Base-by-base conservation (phyloP, 2,329 filamentous ascomycete genomes). In the Geoglossum cookeanum region DNA sequence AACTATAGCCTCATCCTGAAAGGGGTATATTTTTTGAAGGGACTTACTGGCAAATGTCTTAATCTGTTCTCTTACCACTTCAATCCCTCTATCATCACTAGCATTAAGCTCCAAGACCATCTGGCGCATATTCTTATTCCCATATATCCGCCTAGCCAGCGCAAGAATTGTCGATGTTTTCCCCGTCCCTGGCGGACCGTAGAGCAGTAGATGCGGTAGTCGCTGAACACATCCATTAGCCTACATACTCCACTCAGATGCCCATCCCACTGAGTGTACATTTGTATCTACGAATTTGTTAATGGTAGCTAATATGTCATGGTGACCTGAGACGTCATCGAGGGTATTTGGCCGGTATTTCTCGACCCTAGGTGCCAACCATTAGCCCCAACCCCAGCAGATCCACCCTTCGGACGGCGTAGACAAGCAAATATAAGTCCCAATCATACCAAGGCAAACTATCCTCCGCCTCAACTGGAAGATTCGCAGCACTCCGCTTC, bases 61-160 rank as follows among this genome's bases (percentile, higher is more conserved):
- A 79, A 98, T 98, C 71, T 98, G 92, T 73, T 98, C 92, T 62
- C 90, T 81, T 58, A 98, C 92, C 1, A 98, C 92, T 63, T 98
- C 92, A 69, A 98, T 98, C 66, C 92, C 92, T 70, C 92, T 80
- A 69, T 98, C 92, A 68, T 98, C 92, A 54, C 89, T 95, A 45
- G 92, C 92, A 68, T 98, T 98, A 62, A 98, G 80, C 71, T 98
- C 92, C 37, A 98, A 79, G 17, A 98, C 92, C 89, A 98, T 97
- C 71, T 98, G 92, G 17, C 91, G 84, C 83, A 96, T 85, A 70
- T 97, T 96, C 62, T 87, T 84, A 59, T 76, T 72, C 56, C 92
- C 92, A 67, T 98, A 98, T 70, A 98, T 97, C 59, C 87, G 82
- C 56, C 92, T 81, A 37, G 92, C 90, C 47, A 98, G 83, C 0